Percentiles rank a stretch among this genome's conserved stretches.
Conservation (phyloP, 1,284 basidiomycete genomes). For the Pseudozyma flocculosa region DNA sequence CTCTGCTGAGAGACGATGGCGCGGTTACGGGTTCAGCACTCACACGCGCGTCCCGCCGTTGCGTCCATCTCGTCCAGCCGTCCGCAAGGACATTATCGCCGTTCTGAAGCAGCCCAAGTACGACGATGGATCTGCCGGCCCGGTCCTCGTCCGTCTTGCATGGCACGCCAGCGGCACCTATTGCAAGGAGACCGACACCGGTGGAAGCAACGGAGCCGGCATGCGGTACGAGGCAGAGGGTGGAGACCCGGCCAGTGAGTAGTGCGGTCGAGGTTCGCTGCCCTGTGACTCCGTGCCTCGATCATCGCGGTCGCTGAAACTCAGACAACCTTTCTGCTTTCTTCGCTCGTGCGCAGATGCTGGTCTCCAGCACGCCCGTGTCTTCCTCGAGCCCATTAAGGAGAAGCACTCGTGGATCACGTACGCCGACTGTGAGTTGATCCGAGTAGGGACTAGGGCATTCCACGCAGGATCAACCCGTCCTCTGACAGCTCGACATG, state of each 20-base stretch:
- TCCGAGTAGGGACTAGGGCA: no score
- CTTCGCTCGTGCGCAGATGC: no score
- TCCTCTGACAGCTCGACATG: no score
- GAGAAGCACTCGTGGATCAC: slow-evolving; percentile 63
- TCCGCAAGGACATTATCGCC: slow-evolving; percentile 49
- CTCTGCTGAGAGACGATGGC: not conserved
- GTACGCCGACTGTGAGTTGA: slow-evolving; percentile 59
- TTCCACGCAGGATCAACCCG: no score
- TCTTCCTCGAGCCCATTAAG: slow-evolving; percentile 62
- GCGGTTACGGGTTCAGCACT: no score
- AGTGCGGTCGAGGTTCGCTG: no score
- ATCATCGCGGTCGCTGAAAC: no score
- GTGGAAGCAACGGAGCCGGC: slow-evolving; percentile 62
- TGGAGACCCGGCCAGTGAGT: slow-evolving; percentile 46
- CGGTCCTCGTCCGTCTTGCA: slow-evolving; percentile 54
- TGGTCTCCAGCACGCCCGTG: slow-evolving; percentile 63
- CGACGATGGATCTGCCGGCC: slow-evolving; percentile 55
- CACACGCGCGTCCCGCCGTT: not conserved
- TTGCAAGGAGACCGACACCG: slow-evolving; percentile 60
- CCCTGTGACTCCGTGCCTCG: no score
- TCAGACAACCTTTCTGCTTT: no score
- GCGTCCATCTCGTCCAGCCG: slow-evolving; percentile 6
- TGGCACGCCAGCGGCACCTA: slow-evolving; percentile 56
- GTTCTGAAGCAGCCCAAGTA: slow-evolving; percentile 56
- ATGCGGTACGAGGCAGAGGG: slow-evolving; percentile 61